Evolutionary conservation across 148 eudicot genomes (phyloP).

Genomic region (Pouteria glomerata): DNA sequence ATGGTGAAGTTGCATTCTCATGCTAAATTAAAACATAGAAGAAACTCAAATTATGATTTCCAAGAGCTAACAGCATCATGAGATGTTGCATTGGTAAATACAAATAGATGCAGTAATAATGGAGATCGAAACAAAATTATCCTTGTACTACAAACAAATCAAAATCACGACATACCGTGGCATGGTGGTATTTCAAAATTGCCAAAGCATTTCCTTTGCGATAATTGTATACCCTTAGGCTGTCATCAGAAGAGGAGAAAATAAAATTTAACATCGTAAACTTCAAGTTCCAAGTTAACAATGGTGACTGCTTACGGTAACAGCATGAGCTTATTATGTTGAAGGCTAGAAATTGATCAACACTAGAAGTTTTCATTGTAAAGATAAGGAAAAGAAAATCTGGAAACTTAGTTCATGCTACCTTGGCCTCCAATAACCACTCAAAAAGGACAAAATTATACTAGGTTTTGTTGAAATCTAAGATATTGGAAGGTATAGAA

Average conservation of each 20-base stretch:
- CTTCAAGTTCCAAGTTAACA: neutral
- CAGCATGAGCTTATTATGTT: neutral
- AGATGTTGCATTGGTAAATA: neutral
- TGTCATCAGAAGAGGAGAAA: constrained; percentile 22
- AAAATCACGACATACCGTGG: constrained; percentile 34
- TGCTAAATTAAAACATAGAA: neutral
- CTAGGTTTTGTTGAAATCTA: neutral
- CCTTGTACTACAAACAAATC: neutral
- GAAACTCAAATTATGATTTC: neutral
- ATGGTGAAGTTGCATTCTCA: neutral
- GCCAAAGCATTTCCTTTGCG: constrained; percentile 83
- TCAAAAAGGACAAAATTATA: neutral
- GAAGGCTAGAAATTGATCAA: neutral
- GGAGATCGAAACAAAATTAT: neutral
- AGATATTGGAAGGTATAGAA: neutral
- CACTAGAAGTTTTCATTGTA: neutral
- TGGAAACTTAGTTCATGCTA: neutral
- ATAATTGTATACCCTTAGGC: constrained; percentile 76
- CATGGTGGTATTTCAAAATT: constrained; percentile 74
- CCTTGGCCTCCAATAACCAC: neutral
- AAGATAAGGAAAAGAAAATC: neutral
- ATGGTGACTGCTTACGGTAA: neutral
- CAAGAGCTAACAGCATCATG: neutral
- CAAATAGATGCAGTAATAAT: neutral
- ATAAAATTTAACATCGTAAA: neutral